Conservation (phyloP, 305 asterid species). For the Andrographis paniculata region DNA sequence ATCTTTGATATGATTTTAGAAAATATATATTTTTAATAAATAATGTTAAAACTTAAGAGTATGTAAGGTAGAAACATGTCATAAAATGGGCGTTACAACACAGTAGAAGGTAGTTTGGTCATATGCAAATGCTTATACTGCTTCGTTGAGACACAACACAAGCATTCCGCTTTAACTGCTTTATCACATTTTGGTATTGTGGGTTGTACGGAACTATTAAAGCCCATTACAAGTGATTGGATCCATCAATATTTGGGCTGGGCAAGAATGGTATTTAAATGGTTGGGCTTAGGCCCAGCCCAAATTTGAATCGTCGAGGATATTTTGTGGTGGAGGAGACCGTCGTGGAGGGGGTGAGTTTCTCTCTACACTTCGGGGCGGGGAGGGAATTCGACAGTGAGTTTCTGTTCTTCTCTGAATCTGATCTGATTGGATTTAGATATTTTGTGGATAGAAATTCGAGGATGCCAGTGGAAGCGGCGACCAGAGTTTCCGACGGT, state of each 20-base stretch:
- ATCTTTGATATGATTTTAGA: too few species aligned
- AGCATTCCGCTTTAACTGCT: too few species aligned
- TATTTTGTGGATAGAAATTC: conserved; percentile 4
- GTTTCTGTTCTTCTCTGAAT: background rate
- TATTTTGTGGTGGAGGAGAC: background rate
- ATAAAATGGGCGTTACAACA: too few species aligned
- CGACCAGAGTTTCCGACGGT: conserved; percentile 33
- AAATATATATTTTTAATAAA: too few species aligned
- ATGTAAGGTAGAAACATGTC: too few species aligned
- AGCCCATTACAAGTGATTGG: background rate
- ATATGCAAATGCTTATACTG: conserved; percentile 20
- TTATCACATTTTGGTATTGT: background rate
- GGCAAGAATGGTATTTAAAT: too few species aligned
- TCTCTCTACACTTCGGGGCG: background rate
- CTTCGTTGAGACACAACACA: conserved; percentile 18
- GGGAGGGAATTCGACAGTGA: conserved; percentile 3
- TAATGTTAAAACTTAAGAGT: too few species aligned
- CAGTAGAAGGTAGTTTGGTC: conserved; percentile 25
- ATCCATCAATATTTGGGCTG: background rate
- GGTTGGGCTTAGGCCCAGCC: too few species aligned
- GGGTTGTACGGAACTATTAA: too few species aligned
- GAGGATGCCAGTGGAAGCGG: conserved; percentile 65
- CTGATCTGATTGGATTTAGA: conserved; percentile 4
- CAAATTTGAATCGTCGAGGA: background rate
- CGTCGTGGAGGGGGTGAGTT: background rate